Conservation (phyloP, 192 early-diverging fungal species). For the Backusella psychrophila region DNA sequence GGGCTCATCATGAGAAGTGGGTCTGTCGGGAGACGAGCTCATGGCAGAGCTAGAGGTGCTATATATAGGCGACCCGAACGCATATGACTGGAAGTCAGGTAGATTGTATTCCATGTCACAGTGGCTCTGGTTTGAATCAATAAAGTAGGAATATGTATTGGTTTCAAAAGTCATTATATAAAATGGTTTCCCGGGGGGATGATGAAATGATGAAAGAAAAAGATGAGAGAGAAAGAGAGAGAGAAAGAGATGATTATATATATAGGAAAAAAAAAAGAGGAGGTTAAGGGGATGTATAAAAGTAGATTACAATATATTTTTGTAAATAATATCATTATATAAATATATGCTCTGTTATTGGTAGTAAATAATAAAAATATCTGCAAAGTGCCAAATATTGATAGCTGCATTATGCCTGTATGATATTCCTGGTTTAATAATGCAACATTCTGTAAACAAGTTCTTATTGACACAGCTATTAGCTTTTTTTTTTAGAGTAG, state of each 20-base stretch:
- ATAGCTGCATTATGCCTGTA: slow-evolving; percentile 2
- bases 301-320: not conserved
- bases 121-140: not conserved
- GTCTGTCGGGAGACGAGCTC: not conserved
- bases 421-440: not conserved
- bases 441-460: not conserved
- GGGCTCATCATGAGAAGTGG: too few species aligned
- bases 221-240: not conserved
- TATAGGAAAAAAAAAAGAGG: not conserved
- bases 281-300: not conserved
- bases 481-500: not conserved
- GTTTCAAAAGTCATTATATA: not conserved
- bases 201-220: not conserved
- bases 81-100: not conserved
- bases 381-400: not conserved
- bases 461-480: not conserved
- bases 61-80: not conserved
- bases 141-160: not conserved
- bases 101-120: not conserved
- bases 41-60: not conserved
- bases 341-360: not conserved
- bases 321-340: not conserved
- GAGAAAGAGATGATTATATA: not conserved
- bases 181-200: not conserved
- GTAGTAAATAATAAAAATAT: not conserved